These are phyloP conservation scores for Ampelocalamus luodianensis DNA, from an alignment of 176 grass and related monocot species.

Conservation along the genomic window DNA sequence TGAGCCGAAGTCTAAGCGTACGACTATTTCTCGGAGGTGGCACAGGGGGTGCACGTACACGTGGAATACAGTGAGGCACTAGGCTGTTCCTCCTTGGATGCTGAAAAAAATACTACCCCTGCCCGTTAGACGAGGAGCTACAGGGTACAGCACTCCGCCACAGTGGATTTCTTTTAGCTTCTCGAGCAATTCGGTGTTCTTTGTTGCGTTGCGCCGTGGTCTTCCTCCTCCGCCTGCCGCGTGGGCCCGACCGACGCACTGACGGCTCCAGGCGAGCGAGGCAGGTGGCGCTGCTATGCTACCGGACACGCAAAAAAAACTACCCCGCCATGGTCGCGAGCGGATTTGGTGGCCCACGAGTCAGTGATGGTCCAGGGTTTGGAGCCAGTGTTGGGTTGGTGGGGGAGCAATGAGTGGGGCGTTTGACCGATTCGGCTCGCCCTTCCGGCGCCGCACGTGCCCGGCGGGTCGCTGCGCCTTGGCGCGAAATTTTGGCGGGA, in stretches of 20 bases:
- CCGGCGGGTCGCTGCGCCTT: slow-evolving; percentile 19
- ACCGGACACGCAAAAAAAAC: background rate
- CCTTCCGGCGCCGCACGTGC: slow-evolving; percentile 25
- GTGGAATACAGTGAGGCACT: background rate
- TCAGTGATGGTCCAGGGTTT: background rate
- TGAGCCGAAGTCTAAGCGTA: no score
- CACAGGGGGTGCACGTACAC: background rate
- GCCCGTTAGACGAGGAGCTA: slow-evolving; percentile 21
- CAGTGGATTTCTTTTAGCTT: background rate
- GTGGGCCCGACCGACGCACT: slow-evolving; percentile 31
- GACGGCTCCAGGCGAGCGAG: slow-evolving; percentile 25
- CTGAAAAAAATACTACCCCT: background rate
- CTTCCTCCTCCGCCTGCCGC: background rate
- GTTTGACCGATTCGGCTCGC: slow-evolving; percentile 26
- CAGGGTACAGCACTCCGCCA: background rate
- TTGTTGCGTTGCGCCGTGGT: background rate
- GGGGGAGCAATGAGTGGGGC: background rate
- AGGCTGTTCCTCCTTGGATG: slow-evolving; percentile 11
- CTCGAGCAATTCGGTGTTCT: background rate
- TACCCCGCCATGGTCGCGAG: background rate
- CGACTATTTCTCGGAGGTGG: background rate
- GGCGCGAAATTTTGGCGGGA: slow-evolving; percentile 57
- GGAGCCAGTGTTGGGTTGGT: no score
- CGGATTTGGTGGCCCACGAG: background rate
- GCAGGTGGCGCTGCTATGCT: background rate